These are phyloP conservation scores for Cutaneotrichosporon sp. DNA, from an alignment of 1,284 basidiomycete genomes.

Conservation along the genomic window DNA sequence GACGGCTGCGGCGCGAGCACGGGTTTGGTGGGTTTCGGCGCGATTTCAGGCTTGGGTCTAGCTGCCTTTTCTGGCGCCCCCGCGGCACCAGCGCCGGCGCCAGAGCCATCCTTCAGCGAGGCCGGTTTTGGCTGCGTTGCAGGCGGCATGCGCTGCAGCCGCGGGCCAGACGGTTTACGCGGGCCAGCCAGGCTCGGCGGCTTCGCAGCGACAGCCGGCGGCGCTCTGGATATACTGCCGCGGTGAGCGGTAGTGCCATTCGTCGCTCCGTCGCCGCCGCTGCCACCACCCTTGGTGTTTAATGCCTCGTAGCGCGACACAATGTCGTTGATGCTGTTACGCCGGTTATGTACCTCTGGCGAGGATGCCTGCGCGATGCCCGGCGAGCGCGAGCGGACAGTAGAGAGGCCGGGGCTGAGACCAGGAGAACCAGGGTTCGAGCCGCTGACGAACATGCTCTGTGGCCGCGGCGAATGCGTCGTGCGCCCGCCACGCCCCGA, in stretches of 20 bases:
- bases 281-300: not conserved
- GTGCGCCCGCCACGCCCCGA: not conserved
- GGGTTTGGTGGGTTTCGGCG: not conserved
- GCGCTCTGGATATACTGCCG: slow-evolving; percentile 7
- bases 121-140: slow-evolving; percentile 7
- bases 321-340: slow-evolving; percentile 44
- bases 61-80: slow-evolving; percentile 6
- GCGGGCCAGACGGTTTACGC: slow-evolving; percentile 17
- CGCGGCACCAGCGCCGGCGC: not conserved
- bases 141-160: not conserved
- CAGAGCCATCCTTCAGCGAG: not conserved
- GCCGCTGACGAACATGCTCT: slow-evolving; percentile 5
- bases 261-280: not conserved
- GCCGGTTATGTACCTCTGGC: slow-evolving; percentile 23
- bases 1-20: not conserved
- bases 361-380: not conserved
- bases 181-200: slow-evolving; percentile 20
- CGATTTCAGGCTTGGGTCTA: not conserved
- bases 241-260: slow-evolving; percentile 4
- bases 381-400: not conserved
- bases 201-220: slow-evolving; percentile 29
- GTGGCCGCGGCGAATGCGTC: not conserved
- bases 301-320: slow-evolving; percentile 39
- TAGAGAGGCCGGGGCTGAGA: not conserved
- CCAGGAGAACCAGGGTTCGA: not conserved